Evolutionary conservation across 345 rosid species (phyloP).

Genomic region (Gossypium bickii): DNA sequence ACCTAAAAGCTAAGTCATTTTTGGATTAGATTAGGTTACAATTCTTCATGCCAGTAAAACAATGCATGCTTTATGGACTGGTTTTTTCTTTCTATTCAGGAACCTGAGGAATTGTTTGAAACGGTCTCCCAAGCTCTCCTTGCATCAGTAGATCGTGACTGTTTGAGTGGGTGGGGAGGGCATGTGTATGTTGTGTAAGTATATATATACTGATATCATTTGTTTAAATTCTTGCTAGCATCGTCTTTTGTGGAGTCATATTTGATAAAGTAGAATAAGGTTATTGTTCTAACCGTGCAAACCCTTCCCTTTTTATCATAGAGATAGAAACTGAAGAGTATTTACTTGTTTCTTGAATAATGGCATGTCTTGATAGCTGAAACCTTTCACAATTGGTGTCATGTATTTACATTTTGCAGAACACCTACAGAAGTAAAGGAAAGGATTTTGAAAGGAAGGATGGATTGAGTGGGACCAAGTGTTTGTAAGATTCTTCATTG

Average conservation of each 20-base stretch:
- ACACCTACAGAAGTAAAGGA: conserved; percentile 83
- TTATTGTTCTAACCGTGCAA: neutral
- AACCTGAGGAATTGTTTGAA: conserved; percentile 84
- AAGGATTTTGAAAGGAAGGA: conserved; percentile 90
- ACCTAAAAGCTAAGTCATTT: neutral
- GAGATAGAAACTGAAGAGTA: neutral
- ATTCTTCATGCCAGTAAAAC: neutral
- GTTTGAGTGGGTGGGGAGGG: conserved; percentile 99
- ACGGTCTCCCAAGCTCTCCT: conserved; percentile 83
- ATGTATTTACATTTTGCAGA: conserved; percentile 37
- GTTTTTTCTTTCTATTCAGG: conserved; percentile 39
- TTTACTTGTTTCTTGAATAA: neutral
- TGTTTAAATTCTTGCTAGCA: neutral
- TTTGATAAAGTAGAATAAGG: neutral
- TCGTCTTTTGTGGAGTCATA: neutral
- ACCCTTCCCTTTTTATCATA: neutral
- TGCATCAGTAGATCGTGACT: conserved; percentile 91
- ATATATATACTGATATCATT: conserved; percentile 7
- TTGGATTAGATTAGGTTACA: neutral
- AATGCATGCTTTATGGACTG: neutral
- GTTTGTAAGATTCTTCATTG: neutral
- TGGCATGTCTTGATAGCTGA: neutral
- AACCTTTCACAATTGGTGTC: neutral
- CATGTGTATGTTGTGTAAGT: conserved; percentile 94
- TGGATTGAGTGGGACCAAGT: conserved; percentile 50